phyloP scores from a whole-genome alignment of 1,284 basidiomycete genomes.

The Sporisorium graminicola region DNA sequence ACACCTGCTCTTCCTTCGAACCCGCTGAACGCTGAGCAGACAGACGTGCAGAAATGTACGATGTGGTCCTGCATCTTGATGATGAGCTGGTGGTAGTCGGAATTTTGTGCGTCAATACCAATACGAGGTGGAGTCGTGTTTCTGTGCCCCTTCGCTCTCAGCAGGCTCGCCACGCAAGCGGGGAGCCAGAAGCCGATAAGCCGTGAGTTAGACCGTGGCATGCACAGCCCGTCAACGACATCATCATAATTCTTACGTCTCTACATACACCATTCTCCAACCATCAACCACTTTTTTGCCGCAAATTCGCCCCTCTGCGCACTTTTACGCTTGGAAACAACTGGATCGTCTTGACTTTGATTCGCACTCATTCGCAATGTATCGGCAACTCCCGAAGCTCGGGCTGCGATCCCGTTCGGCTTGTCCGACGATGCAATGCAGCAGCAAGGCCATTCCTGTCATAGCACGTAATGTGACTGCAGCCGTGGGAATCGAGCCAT shows the following conservation, averaged over 20 bases:
- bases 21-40: neutral
- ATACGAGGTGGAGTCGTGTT: slow-evolving; percentile 1
- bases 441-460: slow-evolving; percentile 12
- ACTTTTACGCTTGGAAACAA: neutral
- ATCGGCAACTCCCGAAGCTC: slow-evolving; percentile 29
- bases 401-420: slow-evolving; percentile 20
- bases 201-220: neutral
- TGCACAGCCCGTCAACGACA: neutral
- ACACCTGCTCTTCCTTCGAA: neutral
- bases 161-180: neutral
- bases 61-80: neutral
- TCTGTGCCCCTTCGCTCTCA: slow-evolving; percentile 1
- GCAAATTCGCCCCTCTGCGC: neutral
- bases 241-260: neutral
- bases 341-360: neutral
- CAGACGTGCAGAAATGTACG: neutral
- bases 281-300: neutral
- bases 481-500: neutral
- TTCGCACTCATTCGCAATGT: slow-evolving; percentile 15
- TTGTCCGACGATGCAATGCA: slow-evolving; percentile 13
- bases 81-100: neutral
- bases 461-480: neutral
- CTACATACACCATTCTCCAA: neutral
- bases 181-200: neutral
- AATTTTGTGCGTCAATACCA: neutral